Evolutionary conservation across 345 rosid species (phyloP).

Genomic region (Citrus sp.): DNA sequence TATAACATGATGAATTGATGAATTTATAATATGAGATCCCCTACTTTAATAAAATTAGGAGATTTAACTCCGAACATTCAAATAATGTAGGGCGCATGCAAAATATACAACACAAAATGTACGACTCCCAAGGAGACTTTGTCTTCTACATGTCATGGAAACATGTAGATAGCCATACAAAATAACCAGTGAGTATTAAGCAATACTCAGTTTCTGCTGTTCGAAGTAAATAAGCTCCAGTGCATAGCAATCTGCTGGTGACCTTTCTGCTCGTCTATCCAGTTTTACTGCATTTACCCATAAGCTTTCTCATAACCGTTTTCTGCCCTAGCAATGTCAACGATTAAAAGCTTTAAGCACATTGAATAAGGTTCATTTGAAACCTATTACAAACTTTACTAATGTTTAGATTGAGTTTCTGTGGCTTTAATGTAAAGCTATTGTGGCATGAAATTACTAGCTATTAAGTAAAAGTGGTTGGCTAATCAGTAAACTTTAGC

Average conservation of each 20-base stretch:
- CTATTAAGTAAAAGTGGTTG: neutral
- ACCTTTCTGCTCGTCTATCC: neutral
- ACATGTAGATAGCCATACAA: neutral
- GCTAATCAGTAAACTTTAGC: neutral
- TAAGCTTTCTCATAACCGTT: conserved; percentile 50
- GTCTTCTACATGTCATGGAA: too few relatives aligned
- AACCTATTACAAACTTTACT: neutral
- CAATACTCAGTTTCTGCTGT: neutral
- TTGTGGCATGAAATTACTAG: neutral
- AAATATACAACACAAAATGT: too few relatives aligned
- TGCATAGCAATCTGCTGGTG: neutral
- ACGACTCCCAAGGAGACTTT: too few relatives aligned
- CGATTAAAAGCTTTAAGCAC: neutral
- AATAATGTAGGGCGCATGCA: too few relatives aligned
- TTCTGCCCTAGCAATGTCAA: conserved; percentile 65
- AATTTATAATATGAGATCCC: too few relatives aligned
- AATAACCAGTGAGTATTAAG: neutral
- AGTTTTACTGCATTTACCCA: neutral
- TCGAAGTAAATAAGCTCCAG: neutral
- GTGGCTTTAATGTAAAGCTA: neutral
- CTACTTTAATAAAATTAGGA: too few relatives aligned
- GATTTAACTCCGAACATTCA: too few relatives aligned
- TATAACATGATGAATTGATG: too few relatives aligned
- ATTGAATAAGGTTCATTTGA: neutral
- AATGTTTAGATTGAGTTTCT: too few relatives aligned